Evolutionary conservation across 768 basidiomycete species (phyloP).

Genomic region (Suillus sp.): DNA sequence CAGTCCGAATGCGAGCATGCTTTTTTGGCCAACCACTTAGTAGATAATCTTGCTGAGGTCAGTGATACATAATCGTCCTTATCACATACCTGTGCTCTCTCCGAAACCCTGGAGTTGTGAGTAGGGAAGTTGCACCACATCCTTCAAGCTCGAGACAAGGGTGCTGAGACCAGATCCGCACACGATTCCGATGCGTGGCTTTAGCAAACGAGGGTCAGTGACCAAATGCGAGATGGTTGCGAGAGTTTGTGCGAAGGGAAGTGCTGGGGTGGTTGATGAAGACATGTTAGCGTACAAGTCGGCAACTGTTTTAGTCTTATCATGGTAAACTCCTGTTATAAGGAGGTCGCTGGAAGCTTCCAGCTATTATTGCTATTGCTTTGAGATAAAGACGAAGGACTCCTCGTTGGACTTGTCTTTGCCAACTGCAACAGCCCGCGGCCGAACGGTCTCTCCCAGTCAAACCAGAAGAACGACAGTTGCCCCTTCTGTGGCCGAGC

Average conservation of each 20-base stretch:
- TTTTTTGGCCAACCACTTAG: conserved; percentile 80
- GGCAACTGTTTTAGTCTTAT: neutral
- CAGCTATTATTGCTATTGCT: neutral
- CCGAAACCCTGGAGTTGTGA: conserved; percentile 70
- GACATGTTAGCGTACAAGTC: neutral
- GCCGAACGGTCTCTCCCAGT: too few relatives aligned
- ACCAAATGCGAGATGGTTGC: conserved; percentile 18
- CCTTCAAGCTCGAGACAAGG: conserved; percentile 60
- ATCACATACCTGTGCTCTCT: conserved; percentile 66
- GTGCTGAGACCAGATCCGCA: conserved; percentile 87
- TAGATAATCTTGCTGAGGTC: neutral
- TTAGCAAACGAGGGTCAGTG: conserved; percentile 38
- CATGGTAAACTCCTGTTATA: neutral
- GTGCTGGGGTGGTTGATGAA: conserved; percentile 1
- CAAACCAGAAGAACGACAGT: too few relatives aligned
- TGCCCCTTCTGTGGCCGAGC: too few relatives aligned
- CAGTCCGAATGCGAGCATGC: conserved; percentile 77
- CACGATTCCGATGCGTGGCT: conserved; percentile 78
- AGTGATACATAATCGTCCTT: neutral
- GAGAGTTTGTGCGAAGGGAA: conserved; percentile 8
- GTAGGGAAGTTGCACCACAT: conserved; percentile 65
- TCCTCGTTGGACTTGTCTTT: neutral
- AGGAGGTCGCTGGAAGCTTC: neutral
- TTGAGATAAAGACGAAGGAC: neutral
- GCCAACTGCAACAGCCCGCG: neutral